Evolutionary conservation across 2,329 filamentous ascomycete species (phyloP), one percentile per base, ranked within the genome.

Genomic region (Aureobasidium pullulans): DNA sequence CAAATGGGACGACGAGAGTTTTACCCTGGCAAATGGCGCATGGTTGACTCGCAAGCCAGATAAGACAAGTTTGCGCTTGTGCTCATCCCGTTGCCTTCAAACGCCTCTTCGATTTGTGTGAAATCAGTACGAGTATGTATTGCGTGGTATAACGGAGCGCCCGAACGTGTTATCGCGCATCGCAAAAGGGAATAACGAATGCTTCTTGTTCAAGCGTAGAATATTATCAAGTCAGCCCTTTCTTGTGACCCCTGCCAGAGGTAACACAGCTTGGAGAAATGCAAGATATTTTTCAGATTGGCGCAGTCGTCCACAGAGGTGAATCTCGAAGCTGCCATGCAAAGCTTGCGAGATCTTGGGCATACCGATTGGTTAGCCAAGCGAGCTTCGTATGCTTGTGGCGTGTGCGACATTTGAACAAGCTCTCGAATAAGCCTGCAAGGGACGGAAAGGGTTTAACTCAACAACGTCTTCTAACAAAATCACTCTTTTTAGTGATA

Each of bases 351-450:
- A 32, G n/a, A 13, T 16, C 13, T n/a, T 23, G 31, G 5, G 23
- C 49, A 46, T 32, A 7, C 28, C 29, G 32, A 46, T 56, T 56
- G 29, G 40, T 11, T 19, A 23, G 52, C 40, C 52, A 56, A 56
- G 52, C 52, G 40, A 56, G 52, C 52, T 56, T 56, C 40, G 16
- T 16, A 34, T 56, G 52, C 40, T 56, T 44, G 52, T 56, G 52
- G 52, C 52, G 16, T 16, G 15, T 37, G 52, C 13, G 31, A 32
- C 40, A 28, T n/a, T 11, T 37, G 16, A 8, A 44, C 29, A 56
- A 56, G 40, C 52, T 34, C 40, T 44, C 31, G 16, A 29, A 44
- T 13, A 56, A 56, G 52, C 52, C 32, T 40, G 31, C 40, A 16
- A 37, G 6, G 42, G 31, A 37, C 50, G 6, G 23, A 40, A 43